Base-by-base conservation (phyloP, 1,284 basidiomycete genomes). In the Cutaneotrichosporon sp. region DNA sequence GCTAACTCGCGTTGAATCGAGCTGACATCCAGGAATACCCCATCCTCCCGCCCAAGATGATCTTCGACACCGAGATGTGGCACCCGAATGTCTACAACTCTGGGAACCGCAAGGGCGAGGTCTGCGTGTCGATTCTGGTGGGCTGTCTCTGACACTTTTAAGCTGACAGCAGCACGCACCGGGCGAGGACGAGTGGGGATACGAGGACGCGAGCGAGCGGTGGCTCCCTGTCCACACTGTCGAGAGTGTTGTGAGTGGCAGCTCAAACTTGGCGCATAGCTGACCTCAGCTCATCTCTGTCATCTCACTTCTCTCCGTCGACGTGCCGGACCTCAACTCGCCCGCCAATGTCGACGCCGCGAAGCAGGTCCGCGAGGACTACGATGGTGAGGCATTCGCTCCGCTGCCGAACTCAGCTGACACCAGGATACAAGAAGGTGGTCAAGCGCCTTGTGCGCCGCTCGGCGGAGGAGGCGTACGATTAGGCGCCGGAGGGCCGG, bases 211-310 rank as follows among this genome's bases (percentile, higher is more conserved):
- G 0, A 90, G 92, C 55, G 97, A 99, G 82, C 82, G 97, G 65
- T 99, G 97, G 97, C 83, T 95, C 79, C 97, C 97, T 0, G 93
- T 99, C 24, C 97, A 99, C 76, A 91, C 90, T 0, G 90, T 97
- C 49, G 95, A 98, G 81, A 94, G 93, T 11, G 98, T 99, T 66
- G 95, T 97, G 70, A 79, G 94, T 31, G n/a, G 14, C 25, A 29
- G 16, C 47, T n/a, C 22, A 25, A 7, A 31, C n/a, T 34, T 25
- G 24, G 18, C 22, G 22, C 42, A 7, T 20, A 14, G 54, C 52
- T 60, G 22, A 54, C 60, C n/a, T 25, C 71, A 98, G 95, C 88
- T 98, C 67, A 80, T 99, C 72, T 97, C 93, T 67, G 95, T 99
- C 66, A 97, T 99, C 69, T 97, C 93, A 20, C 86, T 99, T 4